Evolutionary conservation across 441 rosid genomes (phyloP).

Genomic region (Adansonia rubrostipa): DNA sequence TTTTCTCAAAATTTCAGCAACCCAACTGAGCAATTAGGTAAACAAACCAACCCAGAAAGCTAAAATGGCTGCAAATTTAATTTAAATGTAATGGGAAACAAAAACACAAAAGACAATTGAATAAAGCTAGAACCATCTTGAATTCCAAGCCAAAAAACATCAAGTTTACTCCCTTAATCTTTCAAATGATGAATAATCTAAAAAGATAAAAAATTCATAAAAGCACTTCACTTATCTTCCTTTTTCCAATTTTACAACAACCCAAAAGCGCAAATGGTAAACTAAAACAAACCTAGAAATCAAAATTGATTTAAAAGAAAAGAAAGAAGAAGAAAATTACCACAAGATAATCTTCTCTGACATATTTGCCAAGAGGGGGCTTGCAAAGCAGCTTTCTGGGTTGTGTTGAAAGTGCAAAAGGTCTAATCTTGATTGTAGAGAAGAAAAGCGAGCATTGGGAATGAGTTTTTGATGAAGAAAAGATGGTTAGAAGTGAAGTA

Average conservation of each 20-base stretch:
- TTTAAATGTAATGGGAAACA: neutral
- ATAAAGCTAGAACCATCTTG: neutral
- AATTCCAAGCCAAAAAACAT: conserved; percentile 6
- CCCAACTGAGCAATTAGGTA: neutral
- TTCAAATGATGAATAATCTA: neutral
- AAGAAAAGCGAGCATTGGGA: conserved; percentile 39
- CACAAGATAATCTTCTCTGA: conserved; percentile 90
- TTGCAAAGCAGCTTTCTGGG: conserved; percentile 67
- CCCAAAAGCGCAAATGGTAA: conserved; percentile 9
- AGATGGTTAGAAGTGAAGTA: conserved; percentile 31
- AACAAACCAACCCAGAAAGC: neutral
- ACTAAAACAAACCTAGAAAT: neutral
- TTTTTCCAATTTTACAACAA: conserved; percentile 3
- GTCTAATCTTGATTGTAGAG: conserved; percentile 30
- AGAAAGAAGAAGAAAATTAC: conserved; percentile 36
- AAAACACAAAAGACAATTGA: neutral
- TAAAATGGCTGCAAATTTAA: neutral
- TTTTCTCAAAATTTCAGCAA: neutral
- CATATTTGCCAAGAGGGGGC: conserved; percentile 70
- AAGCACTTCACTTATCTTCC: neutral
- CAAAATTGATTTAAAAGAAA: conserved; percentile 4
- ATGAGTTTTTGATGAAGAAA: conserved; percentile 34
- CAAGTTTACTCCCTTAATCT: neutral
- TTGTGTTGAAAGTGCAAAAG: conserved; percentile 50
- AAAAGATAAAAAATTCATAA: neutral